Conservation (phyloP, 2,329 filamentous ascomycete species). For the Claviceps maximensis region DNA sequence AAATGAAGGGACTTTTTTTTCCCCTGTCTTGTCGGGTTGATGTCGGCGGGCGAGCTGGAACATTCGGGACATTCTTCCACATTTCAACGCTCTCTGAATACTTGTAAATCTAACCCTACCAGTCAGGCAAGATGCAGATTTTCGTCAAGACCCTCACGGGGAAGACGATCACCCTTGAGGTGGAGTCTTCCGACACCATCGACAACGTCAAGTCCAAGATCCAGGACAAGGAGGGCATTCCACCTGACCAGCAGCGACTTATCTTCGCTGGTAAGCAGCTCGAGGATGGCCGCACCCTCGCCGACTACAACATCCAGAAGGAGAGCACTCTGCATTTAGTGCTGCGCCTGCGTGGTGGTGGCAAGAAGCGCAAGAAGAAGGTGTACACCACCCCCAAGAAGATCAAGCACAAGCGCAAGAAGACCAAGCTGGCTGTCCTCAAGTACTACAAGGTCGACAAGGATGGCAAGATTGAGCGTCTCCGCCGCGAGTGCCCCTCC, state of each 20-base stretch:
- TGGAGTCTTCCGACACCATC: conserved; percentile 98
- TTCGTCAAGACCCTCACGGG: conserved; percentile 87
- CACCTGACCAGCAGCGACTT: conserved; percentile 93
- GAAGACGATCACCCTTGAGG: conserved; percentile 99
- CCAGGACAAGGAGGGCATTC: conserved; percentile 99
- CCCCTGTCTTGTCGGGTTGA: not conserved
- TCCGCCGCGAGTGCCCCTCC: conserved; percentile 91
- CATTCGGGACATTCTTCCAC: not conserved
- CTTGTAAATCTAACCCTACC: conserved; percentile 26
- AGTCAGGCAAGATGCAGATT: conserved; percentile 59
- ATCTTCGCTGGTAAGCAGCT: conserved; percentile 99
- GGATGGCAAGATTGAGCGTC: conserved; percentile 99
- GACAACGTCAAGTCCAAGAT: conserved; percentile 99
- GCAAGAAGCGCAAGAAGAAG: conserved; percentile 99
- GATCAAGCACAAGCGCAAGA: conserved; percentile 99
- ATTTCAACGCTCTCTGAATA: not conserved
- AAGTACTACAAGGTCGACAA: conserved; percentile 99
- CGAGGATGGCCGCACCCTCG: conserved; percentile 96
- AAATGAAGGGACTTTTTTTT: not conserved
- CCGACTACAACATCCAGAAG: conserved; percentile 99
- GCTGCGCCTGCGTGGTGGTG: conserved; percentile 94
- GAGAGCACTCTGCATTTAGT: conserved; percentile 97
- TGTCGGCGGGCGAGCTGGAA: not conserved
- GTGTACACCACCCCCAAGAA: conserved; percentile 99
- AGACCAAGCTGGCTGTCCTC: conserved; percentile 99